Percentiles rank a stretch among this genome's conserved stretches.
Conservation (phyloP, 1,284 basidiomycete species). For the Pseudozyma thailandica region DNA sequence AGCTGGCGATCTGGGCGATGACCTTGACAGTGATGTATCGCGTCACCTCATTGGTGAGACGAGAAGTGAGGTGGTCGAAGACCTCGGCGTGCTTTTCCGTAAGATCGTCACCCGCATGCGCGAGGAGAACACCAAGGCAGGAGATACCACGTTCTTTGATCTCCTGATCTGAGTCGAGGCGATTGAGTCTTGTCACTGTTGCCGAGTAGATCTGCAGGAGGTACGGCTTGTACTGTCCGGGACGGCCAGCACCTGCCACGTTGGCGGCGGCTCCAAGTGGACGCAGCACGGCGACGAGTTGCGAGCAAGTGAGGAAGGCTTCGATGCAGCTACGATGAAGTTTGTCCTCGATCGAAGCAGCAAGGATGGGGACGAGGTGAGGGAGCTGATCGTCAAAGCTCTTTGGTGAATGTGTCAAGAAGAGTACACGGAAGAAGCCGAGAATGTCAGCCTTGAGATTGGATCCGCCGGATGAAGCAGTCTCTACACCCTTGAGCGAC, state of each 20-base stretch:
- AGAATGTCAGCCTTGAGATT: slow-evolving; percentile 74
- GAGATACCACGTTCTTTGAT: slow-evolving; percentile 85
- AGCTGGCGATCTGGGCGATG: slow-evolving; percentile 70
- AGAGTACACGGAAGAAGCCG: slow-evolving; percentile 84
- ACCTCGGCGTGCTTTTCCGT: slow-evolving; percentile 66
- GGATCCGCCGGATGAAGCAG: slow-evolving; percentile 62
- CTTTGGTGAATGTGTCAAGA: slow-evolving; percentile 80
- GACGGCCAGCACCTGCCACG: slow-evolving; percentile 1
- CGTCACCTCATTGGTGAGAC: slow-evolving; percentile 75
- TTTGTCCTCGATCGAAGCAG: slow-evolving; percentile 75
- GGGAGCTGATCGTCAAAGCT: slow-evolving; percentile 76
- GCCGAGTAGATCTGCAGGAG: slow-evolving; percentile 75
- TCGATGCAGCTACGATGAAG: slow-evolving; percentile 67
- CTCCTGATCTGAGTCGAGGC: slow-evolving; percentile 88
- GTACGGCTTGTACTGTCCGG: slow-evolving; percentile 41
- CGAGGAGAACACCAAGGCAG: slow-evolving; percentile 84
- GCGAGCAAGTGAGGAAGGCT: slow-evolving; percentile 74
- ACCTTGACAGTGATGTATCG: slow-evolving; percentile 71
- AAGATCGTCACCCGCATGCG: slow-evolving; percentile 80
- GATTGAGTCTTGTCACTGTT: slow-evolving; percentile 77
- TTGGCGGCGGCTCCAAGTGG: slow-evolving; percentile 43
- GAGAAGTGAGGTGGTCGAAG: slow-evolving; percentile 78
- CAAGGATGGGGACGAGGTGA: slow-evolving; percentile 77
- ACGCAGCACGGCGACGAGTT: slow-evolving; percentile 70
- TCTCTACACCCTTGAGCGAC: slow-evolving; percentile 66